A percentile compares a stretch with the other conserved stretches of the same genome.
These are phyloP conservation scores for Aeminium ludgeri DNA, from an alignment of 495 filamentous ascomycete species.

Conservation along the genomic window DNA sequence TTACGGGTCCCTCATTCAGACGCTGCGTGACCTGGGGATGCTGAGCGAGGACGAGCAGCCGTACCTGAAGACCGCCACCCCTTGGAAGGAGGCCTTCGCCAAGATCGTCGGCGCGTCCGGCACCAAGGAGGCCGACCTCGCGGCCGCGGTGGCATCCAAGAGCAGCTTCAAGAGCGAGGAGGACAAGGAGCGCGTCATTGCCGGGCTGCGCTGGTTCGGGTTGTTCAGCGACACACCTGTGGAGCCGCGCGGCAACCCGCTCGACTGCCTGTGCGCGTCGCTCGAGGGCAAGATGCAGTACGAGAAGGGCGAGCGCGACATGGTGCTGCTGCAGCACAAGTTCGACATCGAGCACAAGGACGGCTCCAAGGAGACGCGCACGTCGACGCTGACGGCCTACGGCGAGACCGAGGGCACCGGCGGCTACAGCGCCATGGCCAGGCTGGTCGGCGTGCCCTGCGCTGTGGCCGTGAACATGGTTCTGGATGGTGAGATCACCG, in stretches of 20 bases:
- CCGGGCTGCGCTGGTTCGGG: conserved; percentile 71
- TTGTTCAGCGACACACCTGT: conserved; percentile 64
- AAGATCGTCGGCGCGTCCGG: conserved; percentile 54
- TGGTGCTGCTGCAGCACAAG: conserved; percentile 78
- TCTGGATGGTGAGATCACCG: conserved; percentile 59
- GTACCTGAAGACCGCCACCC: conserved; percentile 35
- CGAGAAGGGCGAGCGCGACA: conserved; percentile 64
- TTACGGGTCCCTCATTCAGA: conserved; percentile 74
- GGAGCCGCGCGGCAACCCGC: conserved; percentile 35
- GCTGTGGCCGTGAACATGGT: conserved; percentile 42
- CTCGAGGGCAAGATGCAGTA: conserved; percentile 89
- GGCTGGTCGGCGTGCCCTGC: conserved; percentile 54
- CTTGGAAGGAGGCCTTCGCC: conserved; percentile 70
- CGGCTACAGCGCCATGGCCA: conserved; percentile 80
- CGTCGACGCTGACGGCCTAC: conserved; percentile 72
- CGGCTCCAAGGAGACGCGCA: conserved; percentile 53
- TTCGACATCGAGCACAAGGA: conserved; percentile 79
- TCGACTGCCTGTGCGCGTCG: conserved; percentile 53
- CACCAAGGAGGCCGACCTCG: conserved; percentile 44
- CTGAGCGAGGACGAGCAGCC: conserved; percentile 47
- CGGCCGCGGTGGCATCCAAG: conserved; percentile 57
- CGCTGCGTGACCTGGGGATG: conserved; percentile 75
- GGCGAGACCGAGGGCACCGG: conserved; percentile 43
- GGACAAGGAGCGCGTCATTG: conserved; percentile 61
- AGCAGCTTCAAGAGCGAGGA: conserved; percentile 49